phyloP scores from a whole-genome alignment of 768 basidiomycete species.

The Sporobolomyces roseus region DNA sequence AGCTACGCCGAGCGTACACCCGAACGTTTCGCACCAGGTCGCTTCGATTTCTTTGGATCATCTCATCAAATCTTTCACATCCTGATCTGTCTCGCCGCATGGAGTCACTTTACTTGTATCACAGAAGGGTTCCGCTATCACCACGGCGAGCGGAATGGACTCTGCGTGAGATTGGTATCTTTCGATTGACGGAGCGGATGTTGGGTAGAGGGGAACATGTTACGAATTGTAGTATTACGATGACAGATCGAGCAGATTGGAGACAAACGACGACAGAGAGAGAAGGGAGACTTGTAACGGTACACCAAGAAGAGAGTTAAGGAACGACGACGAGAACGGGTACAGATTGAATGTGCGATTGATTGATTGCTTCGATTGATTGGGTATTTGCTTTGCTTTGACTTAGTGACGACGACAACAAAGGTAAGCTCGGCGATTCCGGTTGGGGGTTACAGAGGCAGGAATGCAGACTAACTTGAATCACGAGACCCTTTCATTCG shows the following conservation, averaged over 20 bases:
- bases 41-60: constrained; percentile 71
- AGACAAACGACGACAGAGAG: too few relatives aligned
- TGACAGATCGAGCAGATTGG: too few relatives aligned
- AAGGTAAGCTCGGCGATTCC: too few relatives aligned
- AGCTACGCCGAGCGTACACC: constrained; percentile 68
- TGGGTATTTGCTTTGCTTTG: too few relatives aligned
- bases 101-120: constrained; percentile 63
- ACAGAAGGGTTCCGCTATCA: constrained; percentile 61
- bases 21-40: constrained; percentile 68
- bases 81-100: constrained; percentile 66
- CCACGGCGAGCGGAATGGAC: constrained; percentile 48
- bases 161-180: constrained; percentile 9
- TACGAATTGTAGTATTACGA: too few relatives aligned
- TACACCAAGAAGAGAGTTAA: too few relatives aligned
- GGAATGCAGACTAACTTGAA: too few relatives aligned
- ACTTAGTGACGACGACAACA: too few relatives aligned
- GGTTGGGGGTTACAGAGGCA: too few relatives aligned
- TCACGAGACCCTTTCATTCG: constrained; percentile 3
- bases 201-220: too few relatives aligned
- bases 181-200: too few relatives aligned
- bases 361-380: too few relatives aligned
- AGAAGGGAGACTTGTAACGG: constrained; percentile 1
- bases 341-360: not conserved
- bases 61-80: constrained; percentile 90
- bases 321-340: not conserved